These are phyloP conservation scores for Claviceps capensis DNA, from an alignment of 2,329 filamentous ascomycete genomes.

Conservation along the genomic window DNA sequence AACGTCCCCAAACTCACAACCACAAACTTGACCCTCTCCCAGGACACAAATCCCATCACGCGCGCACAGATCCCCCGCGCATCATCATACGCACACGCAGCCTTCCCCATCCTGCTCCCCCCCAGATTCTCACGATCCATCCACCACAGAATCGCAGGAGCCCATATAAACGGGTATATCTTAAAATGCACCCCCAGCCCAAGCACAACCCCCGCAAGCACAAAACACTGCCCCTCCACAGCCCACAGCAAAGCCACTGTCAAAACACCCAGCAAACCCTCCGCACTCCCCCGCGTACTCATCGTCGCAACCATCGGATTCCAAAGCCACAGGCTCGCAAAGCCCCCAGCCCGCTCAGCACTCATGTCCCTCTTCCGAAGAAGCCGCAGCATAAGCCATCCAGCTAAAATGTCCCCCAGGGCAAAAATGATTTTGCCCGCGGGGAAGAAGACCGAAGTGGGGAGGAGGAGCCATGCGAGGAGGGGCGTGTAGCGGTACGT, in stretches of 20 bases:
- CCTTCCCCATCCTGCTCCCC: background rate
- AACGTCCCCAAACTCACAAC: slow-evolving; percentile 61
- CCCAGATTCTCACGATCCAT: slow-evolving; percentile 45
- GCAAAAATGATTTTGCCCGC: slow-evolving; percentile 86
- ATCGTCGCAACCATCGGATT: slow-evolving; percentile 99
- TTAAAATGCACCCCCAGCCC: slow-evolving; percentile 91
- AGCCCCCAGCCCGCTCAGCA: slow-evolving; percentile 49
- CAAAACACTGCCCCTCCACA: slow-evolving; percentile 46
- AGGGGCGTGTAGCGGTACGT: slow-evolving; percentile 96
- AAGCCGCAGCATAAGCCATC: slow-evolving; percentile 51
- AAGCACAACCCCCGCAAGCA: slow-evolving; percentile 58
- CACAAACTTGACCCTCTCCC: slow-evolving; percentile 42
- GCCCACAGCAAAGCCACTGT: slow-evolving; percentile 78
- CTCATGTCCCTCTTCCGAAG: slow-evolving; percentile 31
- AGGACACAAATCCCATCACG: slow-evolving; percentile 33
- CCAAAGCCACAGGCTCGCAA: slow-evolving; percentile 79
- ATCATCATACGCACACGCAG: background rate
- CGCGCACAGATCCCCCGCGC: background rate
- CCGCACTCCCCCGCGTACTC: slow-evolving; percentile 85
- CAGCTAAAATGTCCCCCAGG: slow-evolving; percentile 67
- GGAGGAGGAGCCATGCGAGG: slow-evolving; percentile 79
- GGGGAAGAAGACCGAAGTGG: slow-evolving; percentile 67
- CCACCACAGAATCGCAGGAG: slow-evolving; percentile 67
- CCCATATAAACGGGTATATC: slow-evolving; percentile 97
- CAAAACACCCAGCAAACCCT: slow-evolving; percentile 76